These are phyloP conservation scores for Exobasidium rhododendri DNA, from an alignment of 1,284 basidiomycete genomes.

Conservation along the genomic window DNA sequence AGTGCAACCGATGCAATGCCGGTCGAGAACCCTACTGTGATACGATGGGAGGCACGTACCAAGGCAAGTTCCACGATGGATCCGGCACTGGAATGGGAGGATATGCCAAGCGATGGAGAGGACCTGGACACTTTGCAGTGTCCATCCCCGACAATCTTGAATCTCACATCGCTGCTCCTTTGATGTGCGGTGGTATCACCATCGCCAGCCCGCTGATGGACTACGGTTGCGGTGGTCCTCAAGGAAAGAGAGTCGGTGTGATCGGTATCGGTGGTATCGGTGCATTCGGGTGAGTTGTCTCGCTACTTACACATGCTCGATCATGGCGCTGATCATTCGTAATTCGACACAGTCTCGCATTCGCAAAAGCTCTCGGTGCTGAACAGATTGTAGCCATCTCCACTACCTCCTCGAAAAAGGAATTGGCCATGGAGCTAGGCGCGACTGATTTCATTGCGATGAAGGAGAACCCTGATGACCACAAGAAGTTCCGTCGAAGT, in stretches of 20 bases:
- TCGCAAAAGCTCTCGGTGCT: slow-evolving; percentile 44
- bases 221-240: slow-evolving; percentile 39
- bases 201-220: slow-evolving; percentile 45
- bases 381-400: slow-evolving; percentile 44
- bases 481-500: slow-evolving; percentile 46
- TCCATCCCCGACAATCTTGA: slow-evolving; percentile 47
- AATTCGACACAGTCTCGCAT: too few species aligned
- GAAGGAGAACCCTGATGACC: slow-evolving; percentile 26
- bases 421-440: slow-evolving; percentile 36
- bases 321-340: too few species aligned
- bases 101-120: slow-evolving; percentile 42
- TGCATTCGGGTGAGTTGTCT: slow-evolving; percentile 43
- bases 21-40: slow-evolving; percentile 37
- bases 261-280: slow-evolving; percentile 48
- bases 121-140: slow-evolving; percentile 44
- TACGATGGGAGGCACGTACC: slow-evolving; percentile 53
- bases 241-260: slow-evolving; percentile 42
- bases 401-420: slow-evolving; percentile 36
- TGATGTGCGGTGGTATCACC: slow-evolving; percentile 52
- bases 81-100: slow-evolving; percentile 35
- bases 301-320: too few species aligned
- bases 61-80: slow-evolving; percentile 60
- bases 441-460: slow-evolving; percentile 41
- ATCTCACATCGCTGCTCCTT: slow-evolving; percentile 39
- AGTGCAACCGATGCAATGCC: slow-evolving; percentile 62